A percentile compares a stretch with the other conserved stretches of the same genome.
phyloP scores from a whole-genome alignment of 148 eudicot genomes.

The Linanthus parryae region DNA sequence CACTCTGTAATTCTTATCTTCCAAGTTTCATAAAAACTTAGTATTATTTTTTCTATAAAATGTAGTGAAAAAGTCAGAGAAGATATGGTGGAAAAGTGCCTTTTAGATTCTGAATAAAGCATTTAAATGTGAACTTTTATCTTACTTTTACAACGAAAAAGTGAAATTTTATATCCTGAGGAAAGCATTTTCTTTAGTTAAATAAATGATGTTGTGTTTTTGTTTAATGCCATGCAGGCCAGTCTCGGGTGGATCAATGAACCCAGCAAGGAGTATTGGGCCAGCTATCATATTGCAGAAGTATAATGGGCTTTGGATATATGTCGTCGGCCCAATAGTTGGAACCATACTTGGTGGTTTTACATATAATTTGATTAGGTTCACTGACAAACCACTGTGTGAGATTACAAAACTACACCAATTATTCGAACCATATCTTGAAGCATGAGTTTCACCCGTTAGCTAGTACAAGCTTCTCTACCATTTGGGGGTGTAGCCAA shows the following conservation, averaged over 20 bases:
- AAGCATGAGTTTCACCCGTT: no score
- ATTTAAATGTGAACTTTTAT: no score
- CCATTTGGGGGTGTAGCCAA: no score
- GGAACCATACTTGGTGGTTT: slow-evolving; percentile 22
- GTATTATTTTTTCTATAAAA: no score
- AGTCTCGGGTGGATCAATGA: slow-evolving; percentile 31
- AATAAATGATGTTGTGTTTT: not conserved
- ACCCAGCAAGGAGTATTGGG: slow-evolving; percentile 30
- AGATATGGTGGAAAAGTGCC: no score
- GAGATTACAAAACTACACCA: slow-evolving; percentile 25
- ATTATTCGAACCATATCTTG: no score
- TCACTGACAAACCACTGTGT: slow-evolving; percentile 21
- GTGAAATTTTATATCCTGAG: not conserved
- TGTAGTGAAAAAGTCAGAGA: no score
- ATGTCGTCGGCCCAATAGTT: slow-evolving; percentile 17
- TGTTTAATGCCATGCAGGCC: slow-evolving; percentile 15
- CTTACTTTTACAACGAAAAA: no score
- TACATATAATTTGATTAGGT: slow-evolving; percentile 22
- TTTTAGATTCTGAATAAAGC: no score
- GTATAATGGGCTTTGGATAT: slow-evolving; percentile 18
- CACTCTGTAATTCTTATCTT: not conserved
- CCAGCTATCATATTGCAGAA: slow-evolving; percentile 21
- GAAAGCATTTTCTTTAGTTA: not conserved
- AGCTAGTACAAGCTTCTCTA: no score
- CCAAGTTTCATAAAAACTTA: no score